Percentiles rank a stretch among this genome's conserved stretches.
Evolutionary conservation across 768 basidiomycete genomes (phyloP).

Genomic region (Crassisporium funariophilum): DNA sequence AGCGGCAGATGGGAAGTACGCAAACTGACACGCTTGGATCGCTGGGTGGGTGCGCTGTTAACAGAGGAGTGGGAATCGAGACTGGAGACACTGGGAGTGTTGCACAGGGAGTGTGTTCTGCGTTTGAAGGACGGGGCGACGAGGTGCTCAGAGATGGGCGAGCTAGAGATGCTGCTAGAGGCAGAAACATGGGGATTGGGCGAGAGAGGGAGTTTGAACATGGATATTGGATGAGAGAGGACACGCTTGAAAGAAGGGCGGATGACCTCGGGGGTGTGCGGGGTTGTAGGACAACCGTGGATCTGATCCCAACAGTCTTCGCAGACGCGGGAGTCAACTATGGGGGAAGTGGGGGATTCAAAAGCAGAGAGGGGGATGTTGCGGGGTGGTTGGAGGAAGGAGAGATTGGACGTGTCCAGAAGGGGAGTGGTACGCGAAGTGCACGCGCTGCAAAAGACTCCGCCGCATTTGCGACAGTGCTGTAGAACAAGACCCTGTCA

Average conservation of each 20-base stretch:
- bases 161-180: slow-evolving; percentile 27
- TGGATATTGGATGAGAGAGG: slow-evolving; percentile 41
- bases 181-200: slow-evolving; percentile 26
- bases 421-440: slow-evolving; percentile 60
- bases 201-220: slow-evolving; percentile 39
- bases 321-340: slow-evolving; percentile 65
- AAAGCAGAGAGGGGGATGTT: slow-evolving; percentile 60
- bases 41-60: slow-evolving; percentile 25
- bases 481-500: slow-evolving; percentile 30
- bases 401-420: slow-evolving; percentile 71
- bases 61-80: slow-evolving; percentile 36
- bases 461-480: slow-evolving; percentile 88
- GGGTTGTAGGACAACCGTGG: slow-evolving; percentile 53
- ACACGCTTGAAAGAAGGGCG: slow-evolving; percentile 37
- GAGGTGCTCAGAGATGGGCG: slow-evolving; percentile 19
- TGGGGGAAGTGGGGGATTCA: slow-evolving; percentile 61
- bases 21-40: slow-evolving; percentile 30
- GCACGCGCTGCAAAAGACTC: slow-evolving; percentile 71
- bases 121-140: slow-evolving; percentile 27
- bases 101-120: slow-evolving; percentile 32
- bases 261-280: slow-evolving; percentile 39
- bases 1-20: slow-evolving; percentile 39
- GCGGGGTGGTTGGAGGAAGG: slow-evolving; percentile 72
- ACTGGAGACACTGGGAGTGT: slow-evolving; percentile 36
- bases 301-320: slow-evolving; percentile 79